Evolutionary conservation across 306 rosid genomes (phyloP), one percentile per base, ranked within the genome.

Genomic region (Calophaca sinica): DNA sequence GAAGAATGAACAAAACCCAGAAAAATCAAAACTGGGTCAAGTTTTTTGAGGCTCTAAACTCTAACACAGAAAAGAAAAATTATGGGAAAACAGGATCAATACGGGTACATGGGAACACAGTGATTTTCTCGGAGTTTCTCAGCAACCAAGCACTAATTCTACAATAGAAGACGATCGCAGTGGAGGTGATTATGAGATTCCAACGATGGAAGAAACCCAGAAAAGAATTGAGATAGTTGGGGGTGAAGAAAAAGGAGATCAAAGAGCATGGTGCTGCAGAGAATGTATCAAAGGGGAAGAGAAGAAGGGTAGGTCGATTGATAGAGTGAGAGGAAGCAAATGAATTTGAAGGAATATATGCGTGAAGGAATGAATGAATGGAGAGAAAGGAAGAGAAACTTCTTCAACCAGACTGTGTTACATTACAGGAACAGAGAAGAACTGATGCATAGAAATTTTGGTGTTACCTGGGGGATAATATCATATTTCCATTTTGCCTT

Each of bases 361-460:
- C 26, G 80, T 70, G 81, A 83, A 81, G 73, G 72, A 78, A 67
- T 76, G 67, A 45, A 14, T 59, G 48, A 81, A 62, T 20, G 1
- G 26, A 73, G 48, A 52, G 53, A 68, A 10, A 29, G 46, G 42
- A 32, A 36, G 44, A 46, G 53, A 76, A 68, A 41, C 77, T 70
- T 50, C 46, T 84, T 78, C 51, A 82, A 81, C 54, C 72, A 54
- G 80, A 67, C 26, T 41, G 79, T 50, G 42, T 38, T 38, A 0
- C 0, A 2, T 58, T 61, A 7, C 46, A 68, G 35, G 70, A 58
- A 57, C 59, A 75, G 60, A 51, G 73, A 64, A 62, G 31, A 77
- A 68, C 48, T 26, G 54, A 73, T 61, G 72, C 52, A 29, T 6
- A 38, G 33, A 8, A 71, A 32, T 6, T 60, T 55, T 20, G 45